Percentiles rank a stretch among this genome's conserved stretches.
These are phyloP conservation scores for Tolypocladium cylindrosporum DNA, from an alignment of 2,329 filamentous ascomycete species.

Conservation along the genomic window DNA sequence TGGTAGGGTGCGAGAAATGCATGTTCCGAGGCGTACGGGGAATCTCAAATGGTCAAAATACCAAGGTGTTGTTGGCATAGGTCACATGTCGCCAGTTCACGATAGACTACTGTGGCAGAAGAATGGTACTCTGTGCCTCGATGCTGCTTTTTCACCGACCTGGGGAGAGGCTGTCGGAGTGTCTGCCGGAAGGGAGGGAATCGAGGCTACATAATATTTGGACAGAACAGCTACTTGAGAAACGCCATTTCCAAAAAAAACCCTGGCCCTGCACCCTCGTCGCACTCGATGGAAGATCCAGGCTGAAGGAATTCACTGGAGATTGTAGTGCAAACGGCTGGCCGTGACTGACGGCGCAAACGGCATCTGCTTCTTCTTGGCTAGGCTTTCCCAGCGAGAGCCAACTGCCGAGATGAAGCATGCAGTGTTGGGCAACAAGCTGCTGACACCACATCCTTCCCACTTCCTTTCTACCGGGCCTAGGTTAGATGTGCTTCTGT, in stretches of 20 bases:
- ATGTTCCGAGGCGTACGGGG: constrained; percentile 1
- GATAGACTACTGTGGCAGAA: neutral
- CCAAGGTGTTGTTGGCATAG: neutral
- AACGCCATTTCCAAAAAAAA: neutral
- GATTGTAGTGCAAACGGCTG: neutral
- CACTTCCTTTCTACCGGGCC: neutral
- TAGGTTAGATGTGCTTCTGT: too few species aligned
- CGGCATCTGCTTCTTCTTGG: neutral
- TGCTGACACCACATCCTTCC: neutral
- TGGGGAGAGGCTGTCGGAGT: neutral
- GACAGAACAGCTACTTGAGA: neutral
- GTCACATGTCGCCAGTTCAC: neutral
- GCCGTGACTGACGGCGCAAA: neutral
- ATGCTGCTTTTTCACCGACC: too few species aligned
- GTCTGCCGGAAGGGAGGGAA: neutral
- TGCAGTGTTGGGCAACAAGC: neutral
- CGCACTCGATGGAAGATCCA: neutral
- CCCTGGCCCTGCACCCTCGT: neutral
- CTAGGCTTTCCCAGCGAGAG: neutral
- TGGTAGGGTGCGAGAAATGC: neutral
- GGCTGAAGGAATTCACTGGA: neutral
- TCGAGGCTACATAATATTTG: neutral
- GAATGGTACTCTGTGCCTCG: neutral
- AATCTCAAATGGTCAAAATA: constrained; percentile 1
- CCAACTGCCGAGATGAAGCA: neutral